Evolutionary conservation across 1,284 basidiomycete genomes (phyloP).

Genomic region (Peniophora sp.): DNA sequence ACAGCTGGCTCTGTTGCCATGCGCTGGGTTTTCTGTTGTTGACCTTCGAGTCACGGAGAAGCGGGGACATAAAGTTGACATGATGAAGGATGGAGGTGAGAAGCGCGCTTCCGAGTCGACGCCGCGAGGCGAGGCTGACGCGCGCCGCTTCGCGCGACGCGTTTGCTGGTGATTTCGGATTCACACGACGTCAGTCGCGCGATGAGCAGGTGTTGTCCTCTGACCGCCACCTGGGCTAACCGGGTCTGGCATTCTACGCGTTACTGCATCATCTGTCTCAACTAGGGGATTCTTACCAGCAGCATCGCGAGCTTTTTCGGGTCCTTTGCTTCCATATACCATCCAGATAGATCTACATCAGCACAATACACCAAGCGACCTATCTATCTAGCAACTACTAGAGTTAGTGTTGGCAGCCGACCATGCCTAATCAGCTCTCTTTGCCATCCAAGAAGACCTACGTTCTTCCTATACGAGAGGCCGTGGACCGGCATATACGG

Average conservation of each 20-base stretch:
- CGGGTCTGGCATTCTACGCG: neutral
- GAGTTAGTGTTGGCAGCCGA: neutral
- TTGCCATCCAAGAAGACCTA: slow-evolving; percentile 76
- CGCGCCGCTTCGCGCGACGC: no score
- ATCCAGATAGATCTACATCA: neutral
- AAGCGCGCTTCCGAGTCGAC: no score
- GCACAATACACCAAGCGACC: neutral
- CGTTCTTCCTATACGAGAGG: slow-evolving; percentile 46
- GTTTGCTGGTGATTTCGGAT: no score
- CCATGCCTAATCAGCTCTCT: slow-evolving; percentile 73
- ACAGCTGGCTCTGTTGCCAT: no score
- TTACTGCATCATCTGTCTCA: neutral
- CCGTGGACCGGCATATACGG: slow-evolving; percentile 66
- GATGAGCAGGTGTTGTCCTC: no score
- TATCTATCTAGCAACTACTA: neutral
- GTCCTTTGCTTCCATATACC: neutral
- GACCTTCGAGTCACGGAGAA: no score
- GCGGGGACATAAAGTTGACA: no score
- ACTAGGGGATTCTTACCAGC: neutral
- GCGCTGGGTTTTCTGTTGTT: no score
- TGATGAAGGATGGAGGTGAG: no score
- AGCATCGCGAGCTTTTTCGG: neutral
- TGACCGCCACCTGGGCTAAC: neutral
- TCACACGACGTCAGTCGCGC: no score
- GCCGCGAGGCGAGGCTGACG: no score